These are phyloP conservation scores for Suillus tomentosus DNA, from an alignment of 768 basidiomycete species.

Conservation along the genomic window DNA sequence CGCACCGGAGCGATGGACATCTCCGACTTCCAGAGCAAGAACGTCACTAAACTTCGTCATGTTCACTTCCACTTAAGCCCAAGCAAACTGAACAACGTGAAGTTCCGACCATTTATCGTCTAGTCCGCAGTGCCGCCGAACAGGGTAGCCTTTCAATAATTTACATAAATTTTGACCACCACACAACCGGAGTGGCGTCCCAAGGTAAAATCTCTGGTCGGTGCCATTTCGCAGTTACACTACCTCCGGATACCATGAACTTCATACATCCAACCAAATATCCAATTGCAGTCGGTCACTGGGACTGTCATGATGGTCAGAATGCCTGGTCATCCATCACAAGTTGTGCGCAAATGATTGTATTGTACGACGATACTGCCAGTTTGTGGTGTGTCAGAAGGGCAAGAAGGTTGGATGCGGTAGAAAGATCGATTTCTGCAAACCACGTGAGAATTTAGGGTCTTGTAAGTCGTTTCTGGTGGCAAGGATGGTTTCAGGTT, in stretches of 20 bases:
- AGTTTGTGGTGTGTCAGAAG: slow-evolving; percentile 24
- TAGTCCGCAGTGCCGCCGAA: slow-evolving; percentile 15
- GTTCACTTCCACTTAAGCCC: slow-evolving; percentile 6
- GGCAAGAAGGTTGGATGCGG: slow-evolving; percentile 26
- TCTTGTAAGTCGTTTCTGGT: slow-evolving; percentile 30
- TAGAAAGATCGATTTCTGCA: slow-evolving; percentile 30
- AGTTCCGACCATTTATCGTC: slow-evolving; percentile 1
- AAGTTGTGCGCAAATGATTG: slow-evolving; percentile 9
- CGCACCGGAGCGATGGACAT: slow-evolving; percentile 15
- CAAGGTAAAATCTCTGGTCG: not conserved
- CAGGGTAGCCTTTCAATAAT: slow-evolving; percentile 19
- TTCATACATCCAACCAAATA: not conserved
- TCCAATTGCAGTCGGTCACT: slow-evolving; percentile 12
- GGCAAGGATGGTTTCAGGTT: slow-evolving; percentile 27
- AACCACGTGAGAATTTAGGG: slow-evolving; percentile 26
- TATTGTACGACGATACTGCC: slow-evolving; percentile 10
- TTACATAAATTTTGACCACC: slow-evolving; percentile 28
- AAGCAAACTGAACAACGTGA: slow-evolving; percentile 6
- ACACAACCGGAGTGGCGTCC: not conserved
- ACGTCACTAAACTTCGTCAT: slow-evolving; percentile 18
- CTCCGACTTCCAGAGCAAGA: slow-evolving; percentile 20
- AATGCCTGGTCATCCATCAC: slow-evolving; percentile 15
- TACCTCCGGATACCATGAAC: not conserved
- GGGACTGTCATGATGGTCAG: slow-evolving; percentile 7
- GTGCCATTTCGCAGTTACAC: not conserved